phyloP scores from a whole-genome alignment of 2,329 filamentous ascomycete species.

The Colletotrichum graminicola region DNA sequence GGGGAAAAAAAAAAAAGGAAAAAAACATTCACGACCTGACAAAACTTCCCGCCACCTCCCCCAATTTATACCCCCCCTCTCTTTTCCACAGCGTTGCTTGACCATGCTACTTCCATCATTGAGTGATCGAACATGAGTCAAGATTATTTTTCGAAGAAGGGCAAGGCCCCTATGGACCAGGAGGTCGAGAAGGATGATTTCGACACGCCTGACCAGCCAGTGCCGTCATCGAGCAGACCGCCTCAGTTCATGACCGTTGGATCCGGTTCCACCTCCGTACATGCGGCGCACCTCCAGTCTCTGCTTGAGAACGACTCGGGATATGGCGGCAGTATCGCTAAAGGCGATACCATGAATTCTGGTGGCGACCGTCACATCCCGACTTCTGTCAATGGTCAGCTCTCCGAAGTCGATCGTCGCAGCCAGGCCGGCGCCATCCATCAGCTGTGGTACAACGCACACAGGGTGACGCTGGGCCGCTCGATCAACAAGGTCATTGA shows the following conservation, averaged over 20 bases:
- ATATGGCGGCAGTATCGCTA: conserved; percentile 84
- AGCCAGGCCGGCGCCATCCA: conserved; percentile 85
- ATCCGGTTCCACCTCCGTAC: conserved; percentile 82
- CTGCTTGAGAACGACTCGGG: conserved; percentile 91
- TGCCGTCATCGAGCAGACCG: conserved; percentile 47
- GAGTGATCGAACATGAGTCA: conserved; percentile 66
- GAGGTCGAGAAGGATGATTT: conserved; percentile 46
- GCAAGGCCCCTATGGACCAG: conserved; percentile 58
- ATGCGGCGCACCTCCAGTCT: conserved; percentile 83
- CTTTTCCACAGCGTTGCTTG: conserved; percentile 38
- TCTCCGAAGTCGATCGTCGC: conserved; percentile 60
- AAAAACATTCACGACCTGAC: conserved; percentile 38
- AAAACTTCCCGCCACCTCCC: conserved; percentile 33
- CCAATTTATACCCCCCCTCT: conserved; percentile 10
- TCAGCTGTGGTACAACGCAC: conserved; percentile 95
- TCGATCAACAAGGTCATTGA: conserved; percentile 91
- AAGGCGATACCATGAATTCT: conserved; percentile 65
- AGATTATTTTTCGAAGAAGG: conserved; percentile 68
- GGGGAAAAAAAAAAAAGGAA: conserved; percentile 24
- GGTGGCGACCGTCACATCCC: conserved; percentile 45
- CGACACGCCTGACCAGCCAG: conserved; percentile 46
- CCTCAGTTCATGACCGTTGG: conserved; percentile 92
- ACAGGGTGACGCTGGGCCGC: conserved; percentile 86
- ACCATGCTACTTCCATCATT: conserved; percentile 52
- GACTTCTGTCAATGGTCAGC: conserved; percentile 44